A percentile compares a stretch with the other conserved stretches of the same genome.
These are phyloP conservation scores for Pouteria campechiana DNA, from an alignment of 179 eudicot genomes.

Conservation along the genomic window DNA sequence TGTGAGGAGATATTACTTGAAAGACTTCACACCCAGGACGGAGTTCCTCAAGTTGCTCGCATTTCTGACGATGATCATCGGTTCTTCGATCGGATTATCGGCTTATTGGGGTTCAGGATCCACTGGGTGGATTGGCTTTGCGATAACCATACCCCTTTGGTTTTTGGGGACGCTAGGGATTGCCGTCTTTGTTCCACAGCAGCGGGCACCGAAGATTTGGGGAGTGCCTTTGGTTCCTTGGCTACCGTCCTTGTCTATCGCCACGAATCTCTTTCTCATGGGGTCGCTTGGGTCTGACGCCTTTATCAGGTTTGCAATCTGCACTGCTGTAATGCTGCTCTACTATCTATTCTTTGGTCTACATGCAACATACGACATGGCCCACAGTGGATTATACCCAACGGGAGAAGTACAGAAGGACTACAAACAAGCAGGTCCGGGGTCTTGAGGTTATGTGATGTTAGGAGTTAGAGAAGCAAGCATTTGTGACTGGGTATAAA, in stretches of 20 bases:
- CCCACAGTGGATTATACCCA: slow-evolving; percentile 25
- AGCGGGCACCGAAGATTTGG: slow-evolving; percentile 62
- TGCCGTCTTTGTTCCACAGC: slow-evolving; percentile 47
- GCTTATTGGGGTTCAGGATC: slow-evolving; percentile 34
- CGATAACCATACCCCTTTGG: slow-evolving; percentile 41
- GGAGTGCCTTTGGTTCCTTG: slow-evolving; percentile 92
- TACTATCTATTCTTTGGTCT: slow-evolving; percentile 83
- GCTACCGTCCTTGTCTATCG: slow-evolving; percentile 72
- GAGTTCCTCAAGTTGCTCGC: slow-evolving; percentile 32
- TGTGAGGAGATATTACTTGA: slow-evolving; percentile 73
- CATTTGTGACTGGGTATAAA: too few species aligned
- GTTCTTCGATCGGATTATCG: slow-evolving; percentile 47
- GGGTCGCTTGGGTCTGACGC: slow-evolving; percentile 78
- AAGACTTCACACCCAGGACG: slow-evolving; percentile 33
- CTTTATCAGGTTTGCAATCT: slow-evolving; percentile 58
- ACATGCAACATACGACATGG: slow-evolving; percentile 87
- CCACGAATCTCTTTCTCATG: slow-evolving; percentile 61
- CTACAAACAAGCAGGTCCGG: slow-evolving; percentile 2
- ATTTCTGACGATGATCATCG: slow-evolving; percentile 33
- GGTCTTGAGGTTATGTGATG: too few species aligned
- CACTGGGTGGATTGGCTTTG: slow-evolving; percentile 50
- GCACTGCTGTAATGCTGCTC: slow-evolving; percentile 70
- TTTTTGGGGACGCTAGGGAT: slow-evolving; percentile 44
- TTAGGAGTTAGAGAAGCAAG: too few species aligned
- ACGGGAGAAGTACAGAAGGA: slow-evolving; percentile 11